Conservation (phyloP, 768 basidiomycete species). For the Boletellus sp. region DNA sequence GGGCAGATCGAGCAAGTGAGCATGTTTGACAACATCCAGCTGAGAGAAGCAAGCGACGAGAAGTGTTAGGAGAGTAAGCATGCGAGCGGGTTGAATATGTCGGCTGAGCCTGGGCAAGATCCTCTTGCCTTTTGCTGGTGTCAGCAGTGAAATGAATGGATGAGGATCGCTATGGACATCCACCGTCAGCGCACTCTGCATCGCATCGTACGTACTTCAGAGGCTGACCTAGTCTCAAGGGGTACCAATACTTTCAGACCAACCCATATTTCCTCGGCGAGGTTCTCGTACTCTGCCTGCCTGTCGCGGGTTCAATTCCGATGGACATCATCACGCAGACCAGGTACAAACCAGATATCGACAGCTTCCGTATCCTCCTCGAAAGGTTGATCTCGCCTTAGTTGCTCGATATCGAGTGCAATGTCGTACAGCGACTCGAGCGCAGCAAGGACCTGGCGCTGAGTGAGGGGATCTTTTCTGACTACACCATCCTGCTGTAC, state of each 20-base stretch:
- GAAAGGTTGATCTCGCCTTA: constrained; percentile 72
- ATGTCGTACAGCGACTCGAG: constrained; percentile 85
- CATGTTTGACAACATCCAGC: constrained; percentile 83
- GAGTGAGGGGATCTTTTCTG: constrained; percentile 69
- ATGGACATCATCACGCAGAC: not conserved
- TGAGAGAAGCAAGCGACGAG: constrained; percentile 93
- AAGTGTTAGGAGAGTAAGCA: constrained; percentile 85
- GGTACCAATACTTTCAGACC: constrained; percentile 84
- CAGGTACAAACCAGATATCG: constrained; percentile 41
- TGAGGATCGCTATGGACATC: constrained; percentile 72
- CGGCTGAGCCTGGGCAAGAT: constrained; percentile 86
- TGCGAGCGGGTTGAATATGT: constrained; percentile 71
- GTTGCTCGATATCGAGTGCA: constrained; percentile 80
- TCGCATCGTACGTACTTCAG: not conserved
- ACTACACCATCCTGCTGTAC: constrained; percentile 59
- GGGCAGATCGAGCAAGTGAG: constrained; percentile 64
- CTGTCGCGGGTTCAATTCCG: constrained; percentile 32
- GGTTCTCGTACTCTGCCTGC: constrained; percentile 51
- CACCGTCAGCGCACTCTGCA: not conserved
- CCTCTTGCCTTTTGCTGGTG: constrained; percentile 88
- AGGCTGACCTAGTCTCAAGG: constrained; percentile 80
- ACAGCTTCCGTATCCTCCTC: constrained; percentile 45
- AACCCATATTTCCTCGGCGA: constrained; percentile 75
- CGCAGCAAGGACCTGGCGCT: constrained; percentile 71
- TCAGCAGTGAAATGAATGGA: constrained; percentile 91